These are phyloP conservation scores for Leptographium wingfieldii DNA, from an alignment of 2,329 filamentous ascomycete species.

Conservation along the genomic window DNA sequence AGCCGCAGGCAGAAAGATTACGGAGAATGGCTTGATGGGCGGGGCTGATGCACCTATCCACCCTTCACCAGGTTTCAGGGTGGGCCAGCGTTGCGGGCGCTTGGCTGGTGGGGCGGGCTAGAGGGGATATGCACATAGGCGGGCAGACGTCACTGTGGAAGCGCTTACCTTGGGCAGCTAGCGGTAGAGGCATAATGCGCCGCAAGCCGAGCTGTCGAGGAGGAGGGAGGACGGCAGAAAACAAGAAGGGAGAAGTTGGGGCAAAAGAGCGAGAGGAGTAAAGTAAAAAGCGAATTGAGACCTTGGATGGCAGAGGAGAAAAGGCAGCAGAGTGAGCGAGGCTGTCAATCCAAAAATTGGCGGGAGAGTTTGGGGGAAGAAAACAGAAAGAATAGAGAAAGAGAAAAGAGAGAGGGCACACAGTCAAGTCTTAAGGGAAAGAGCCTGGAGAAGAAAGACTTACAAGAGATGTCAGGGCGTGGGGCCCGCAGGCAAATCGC, in stretches of 20 bases:
- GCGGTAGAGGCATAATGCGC: slow-evolving; percentile 20
- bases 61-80: neutral
- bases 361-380: neutral
- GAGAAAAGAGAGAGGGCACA: neutral
- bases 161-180: slow-evolving; percentile 25
- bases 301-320: too few species aligned
- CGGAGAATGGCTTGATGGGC: neutral
- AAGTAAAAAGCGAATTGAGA: too few species aligned
- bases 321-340: neutral
- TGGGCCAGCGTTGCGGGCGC: slow-evolving; percentile 1
- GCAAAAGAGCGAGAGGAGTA: too few species aligned
- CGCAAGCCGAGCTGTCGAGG: neutral
- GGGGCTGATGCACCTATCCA: slow-evolving; percentile 1
- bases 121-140: slow-evolving; percentile 1
- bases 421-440: neutral
- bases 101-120: neutral
- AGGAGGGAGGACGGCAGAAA: too few species aligned
- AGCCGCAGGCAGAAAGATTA: neutral
- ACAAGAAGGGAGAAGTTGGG: too few species aligned
- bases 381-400: neutral
- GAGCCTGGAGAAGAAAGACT: neutral
- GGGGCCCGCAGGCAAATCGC: too few species aligned
- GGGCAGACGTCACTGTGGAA: slow-evolving; percentile 18
- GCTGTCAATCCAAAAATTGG: neutral
- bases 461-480: too few species aligned